These are phyloP conservation scores for Citrus cavaleriei DNA, from an alignment of 345 rosid genomes.

Conservation along the genomic window DNA sequence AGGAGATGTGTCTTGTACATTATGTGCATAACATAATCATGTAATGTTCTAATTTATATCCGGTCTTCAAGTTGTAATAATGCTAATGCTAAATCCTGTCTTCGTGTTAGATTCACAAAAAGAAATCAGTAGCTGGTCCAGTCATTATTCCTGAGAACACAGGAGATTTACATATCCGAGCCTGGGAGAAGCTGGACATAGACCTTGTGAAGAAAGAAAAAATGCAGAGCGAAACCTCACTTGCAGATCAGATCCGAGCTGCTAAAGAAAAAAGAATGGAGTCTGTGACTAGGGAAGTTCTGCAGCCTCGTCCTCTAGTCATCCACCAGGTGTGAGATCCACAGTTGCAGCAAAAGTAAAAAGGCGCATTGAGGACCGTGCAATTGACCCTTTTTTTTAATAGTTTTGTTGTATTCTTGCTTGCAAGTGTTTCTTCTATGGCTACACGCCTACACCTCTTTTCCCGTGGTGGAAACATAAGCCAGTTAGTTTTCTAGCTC, in stretches of 20 bases:
- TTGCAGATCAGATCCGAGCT: constrained; percentile 81
- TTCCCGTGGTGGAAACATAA: neutral
- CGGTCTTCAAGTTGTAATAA: neutral
- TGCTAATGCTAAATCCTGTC: neutral
- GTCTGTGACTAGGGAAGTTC: constrained; percentile 14
- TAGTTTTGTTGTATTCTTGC: neutral
- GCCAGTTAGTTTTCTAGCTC: neutral
- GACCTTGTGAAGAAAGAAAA: constrained; percentile 56
- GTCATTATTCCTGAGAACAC: constrained; percentile 27
- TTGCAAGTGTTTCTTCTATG: neutral
- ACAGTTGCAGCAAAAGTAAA: neutral
- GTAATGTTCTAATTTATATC: neutral
- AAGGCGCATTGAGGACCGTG: no score
- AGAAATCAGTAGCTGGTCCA: constrained; percentile 36
- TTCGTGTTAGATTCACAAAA: constrained; percentile 53
- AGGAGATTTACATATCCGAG: constrained; percentile 27
- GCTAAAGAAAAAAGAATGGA: constrained; percentile 53
- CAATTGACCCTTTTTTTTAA: neutral
- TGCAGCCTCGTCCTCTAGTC: constrained; percentile 17
- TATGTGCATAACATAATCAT: neutral
- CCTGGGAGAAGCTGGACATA: constrained; percentile 58
- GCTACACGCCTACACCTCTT: neutral
- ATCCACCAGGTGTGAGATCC: constrained; percentile 7
- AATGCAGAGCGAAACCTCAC: constrained; percentile 45
- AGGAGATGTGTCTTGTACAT: neutral